Evolutionary conservation across 768 basidiomycete genomes (phyloP), one percentile per base, ranked within the genome.

Genomic region (Lactarius psammicola): DNA sequence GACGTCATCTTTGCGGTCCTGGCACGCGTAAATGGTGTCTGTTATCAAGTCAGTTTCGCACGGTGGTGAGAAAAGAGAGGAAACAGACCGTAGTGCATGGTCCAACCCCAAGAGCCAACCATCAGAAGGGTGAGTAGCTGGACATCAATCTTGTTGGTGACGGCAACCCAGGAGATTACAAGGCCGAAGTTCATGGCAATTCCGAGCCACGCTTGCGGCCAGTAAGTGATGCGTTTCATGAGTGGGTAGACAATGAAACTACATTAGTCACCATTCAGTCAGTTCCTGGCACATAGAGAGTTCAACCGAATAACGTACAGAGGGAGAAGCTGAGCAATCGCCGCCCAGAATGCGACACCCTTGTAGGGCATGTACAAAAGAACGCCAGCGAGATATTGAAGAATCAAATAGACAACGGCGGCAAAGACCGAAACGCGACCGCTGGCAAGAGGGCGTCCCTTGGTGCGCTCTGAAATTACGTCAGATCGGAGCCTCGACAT

Each of bases 11-110:
- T 80, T 75, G 60, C 88, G 87, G 72, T 93, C 90, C 77, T 91
- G 84, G 73, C 87, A 90, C 11, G 87, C 90, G 72, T 93, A 93
- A 62, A 88, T 86, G 4, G 87, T 87, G 73, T 90, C 80, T 75
- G 23, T 18, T 13, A 2, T 34, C 36, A 11, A 15, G 51, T 65
- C 53, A 70, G 59, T 18, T 34, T 15, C 17, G n/a, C 17, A 3
- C 31, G 28, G 7, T 0, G 13, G n/a, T 13, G 8, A 40, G 49
- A 11, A 6, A 26, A 23, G 20, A 33, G 28, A 33, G 28, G 26
- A 10, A 30, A 63, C 66, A 17, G 36, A 71, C 71, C 83, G 71
- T 81, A 82, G 56, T 79, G 75, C 64, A 84, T 78, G 31, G 79
- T 78, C 79, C 80, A 83, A 23, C 70, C 66, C 60, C 67, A 68